Base-by-base conservation (phyloP, 140 eudicot genomes). In the Stevia rebaudiana region DNA sequence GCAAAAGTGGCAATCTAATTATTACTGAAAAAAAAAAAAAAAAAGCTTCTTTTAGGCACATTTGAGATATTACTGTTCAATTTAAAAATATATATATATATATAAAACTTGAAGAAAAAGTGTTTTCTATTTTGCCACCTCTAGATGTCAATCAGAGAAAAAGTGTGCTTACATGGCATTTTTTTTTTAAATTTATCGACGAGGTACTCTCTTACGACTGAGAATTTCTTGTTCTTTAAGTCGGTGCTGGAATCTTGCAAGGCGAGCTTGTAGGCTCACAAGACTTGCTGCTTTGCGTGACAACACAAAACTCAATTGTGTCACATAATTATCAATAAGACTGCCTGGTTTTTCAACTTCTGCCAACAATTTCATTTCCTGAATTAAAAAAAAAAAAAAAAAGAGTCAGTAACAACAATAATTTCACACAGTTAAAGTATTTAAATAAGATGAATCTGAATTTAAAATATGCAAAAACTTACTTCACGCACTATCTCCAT, bases 401-500 rank as follows among this genome's bases (percentile, higher is more conserved):
- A 28, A 28, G 33, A 28, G 33, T 28, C 2, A 28, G 6, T 11
- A 66, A 36, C 28, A 0, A n/a, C n/a, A n/a, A n/a, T n/a, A n/a
- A n/a, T 50, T 33, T 67, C 3, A 51, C 17, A 31, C 15, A 11
- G 11, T 41, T 3, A 17, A 41, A 46, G 6, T 0, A 68, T 49
- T n/a, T n/a, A n/a, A 41, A 55, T 36, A 67, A 58, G 24, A 12
- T 13, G 6, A 55, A 13, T 42, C 12, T 25, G 15, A 31, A 42
- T 21, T 61, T 48, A 61, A 37, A 62, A 39, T 33, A 55, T n/a
- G 47, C n/a, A 65, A 18, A 7, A 25, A 61, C 86, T 85, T 79
- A 89, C 98, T 63, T 92, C 98, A 25, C 98, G 94, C 58, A 92
- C 98, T 61, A 88, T 92, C 80, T 92, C 98, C 98, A 92, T 92